Evolutionary conservation across 2,329 filamentous ascomycete species (phyloP), one percentile per base, ranked within the genome.

Genomic region (Clonostachys chloroleuca): DNA sequence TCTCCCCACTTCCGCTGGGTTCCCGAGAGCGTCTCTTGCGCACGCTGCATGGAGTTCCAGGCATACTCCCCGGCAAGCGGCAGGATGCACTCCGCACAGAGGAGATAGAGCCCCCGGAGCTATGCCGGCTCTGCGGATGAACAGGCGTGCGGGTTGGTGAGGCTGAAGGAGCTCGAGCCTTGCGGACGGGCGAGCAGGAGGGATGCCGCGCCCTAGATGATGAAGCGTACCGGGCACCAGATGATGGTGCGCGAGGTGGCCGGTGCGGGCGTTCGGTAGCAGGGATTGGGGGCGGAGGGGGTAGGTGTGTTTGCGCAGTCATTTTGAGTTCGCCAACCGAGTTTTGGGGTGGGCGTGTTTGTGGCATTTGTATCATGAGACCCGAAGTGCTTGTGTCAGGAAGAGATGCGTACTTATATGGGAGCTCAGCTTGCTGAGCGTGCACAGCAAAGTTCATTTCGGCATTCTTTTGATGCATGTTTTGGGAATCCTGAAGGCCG

Each of bases 321-420:
- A 64, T 49, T 46, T 57, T 48, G 52, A 69, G 46, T 34, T 63
- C 63, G 51, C 72, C 59, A 20, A 71, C 60, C 13, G 67, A 59
- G 6, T 69, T 62, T 30, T 64, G 60, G 1, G 65, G 60, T 6
- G 58, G 51, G 1, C 62, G 71, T 5, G 73, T 68, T 49, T 75
- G 74, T 16, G 74, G 75, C 74, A 78, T 76, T 54, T 79, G 73
- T 49, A 80, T 75, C 72, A 77, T 74, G 49, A 80, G 70, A 2
- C 73, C 73, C 24, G 59, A 54, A 12, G 55, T 52, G 51, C 58
- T 60, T 42, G 62, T 55, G 40, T 65, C 61, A 18, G 64, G 55
- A 49, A 64, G 48, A 8, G 49, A 40, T 12, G 56, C 59, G 14
- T 69, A 72, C 41, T 72, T 68, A 47, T 71, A 73, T 1, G 66